Evolutionary conservation across 805 yeast genomes (phyloP), one percentile per base, ranked within the genome.

Genomic region (Candida maris): DNA sequence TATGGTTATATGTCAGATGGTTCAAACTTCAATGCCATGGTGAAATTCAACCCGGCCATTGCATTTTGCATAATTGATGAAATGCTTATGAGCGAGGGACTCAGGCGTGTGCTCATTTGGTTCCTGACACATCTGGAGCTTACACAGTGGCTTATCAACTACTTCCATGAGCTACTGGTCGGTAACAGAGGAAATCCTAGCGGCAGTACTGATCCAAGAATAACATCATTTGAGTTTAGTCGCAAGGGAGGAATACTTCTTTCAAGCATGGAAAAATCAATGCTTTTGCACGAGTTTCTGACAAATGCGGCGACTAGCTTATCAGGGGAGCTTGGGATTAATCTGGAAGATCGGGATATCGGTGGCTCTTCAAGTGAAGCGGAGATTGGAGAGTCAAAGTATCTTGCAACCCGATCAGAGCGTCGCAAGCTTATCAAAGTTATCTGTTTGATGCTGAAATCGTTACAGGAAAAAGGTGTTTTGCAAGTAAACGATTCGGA

Each of bases 281-380:
- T 81, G 86, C 51, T 84, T 10, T 55, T 84, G 24, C 88, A 81
- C 58, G 87, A 80, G 53, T 79, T 82, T 45, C 67, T 84, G 40
- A 67, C 77, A n/a, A 76, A 74, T 42, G 71, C 74, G 9, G 62
- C 73, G 4, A 64, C 71, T 10, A 67, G 58, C 40, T 44, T 73
- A 9, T 64, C 71, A 0, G 59, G 61, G 21, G 67, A 64, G 4
- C 48, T 54, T 1, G 46, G 52, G 8, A 40, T 43, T 10, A 56
- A 52, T 10, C 34, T 43, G 6, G 58, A 49, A 5, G 42, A 46
- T 1, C 24, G 12, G 24, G 46, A 45, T 30, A 18, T 23, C 3
- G 19, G 39, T 14, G 19, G 26, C 4, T 22, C 31, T 10, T n/a
- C 23, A 16, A 46, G 45, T 5, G 44, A 40, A 4, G 37, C 30